Conservation (phyloP, 371 early-diverging fungal genomes). For the Mortierella sp. region DNA sequence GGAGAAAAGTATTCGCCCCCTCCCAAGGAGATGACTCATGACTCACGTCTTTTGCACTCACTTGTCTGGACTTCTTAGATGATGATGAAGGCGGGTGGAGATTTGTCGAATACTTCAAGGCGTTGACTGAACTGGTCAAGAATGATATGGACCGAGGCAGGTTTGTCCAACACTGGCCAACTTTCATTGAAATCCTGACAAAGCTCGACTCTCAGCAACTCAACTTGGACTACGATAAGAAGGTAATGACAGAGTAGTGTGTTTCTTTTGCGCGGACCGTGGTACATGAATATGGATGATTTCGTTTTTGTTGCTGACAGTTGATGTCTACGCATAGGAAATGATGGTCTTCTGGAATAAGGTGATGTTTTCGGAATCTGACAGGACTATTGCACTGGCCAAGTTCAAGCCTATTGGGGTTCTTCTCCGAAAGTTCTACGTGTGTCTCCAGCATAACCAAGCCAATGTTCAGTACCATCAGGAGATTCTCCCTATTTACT, state of each 20-base stretch:
- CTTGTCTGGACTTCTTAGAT: conserved; percentile 13
- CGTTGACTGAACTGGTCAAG: conserved; percentile 27
- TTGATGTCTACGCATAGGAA: no score
- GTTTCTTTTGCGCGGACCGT: no score
- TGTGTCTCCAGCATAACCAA: conserved; percentile 41
- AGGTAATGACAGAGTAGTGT: no score
- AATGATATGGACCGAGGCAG: conserved; percentile 30
- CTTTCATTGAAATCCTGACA: conserved; percentile 30
- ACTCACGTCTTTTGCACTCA: no score
- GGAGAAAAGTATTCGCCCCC: no score
- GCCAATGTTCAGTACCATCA: conserved; percentile 34
- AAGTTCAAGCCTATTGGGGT: conserved; percentile 20
- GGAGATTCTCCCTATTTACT: conserved; percentile 47
- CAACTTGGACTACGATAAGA: conserved; percentile 44
- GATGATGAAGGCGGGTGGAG: conserved; percentile 36
- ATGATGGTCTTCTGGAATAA: conserved; percentile 49
- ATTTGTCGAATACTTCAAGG: conserved; percentile 46
- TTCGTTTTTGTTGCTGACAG: no score
- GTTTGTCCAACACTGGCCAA: conserved; percentile 29
- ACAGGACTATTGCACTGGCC: conserved; percentile 21
- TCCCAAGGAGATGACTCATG: no score
- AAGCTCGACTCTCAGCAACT: conserved; percentile 36
- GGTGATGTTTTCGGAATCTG: conserved; percentile 29
- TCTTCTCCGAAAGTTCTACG: conserved; percentile 39
- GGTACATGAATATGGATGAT: no score